phyloP scores from a whole-genome alignment of 1,284 basidiomycete species.

The Austropuccinia psidii region DNA sequence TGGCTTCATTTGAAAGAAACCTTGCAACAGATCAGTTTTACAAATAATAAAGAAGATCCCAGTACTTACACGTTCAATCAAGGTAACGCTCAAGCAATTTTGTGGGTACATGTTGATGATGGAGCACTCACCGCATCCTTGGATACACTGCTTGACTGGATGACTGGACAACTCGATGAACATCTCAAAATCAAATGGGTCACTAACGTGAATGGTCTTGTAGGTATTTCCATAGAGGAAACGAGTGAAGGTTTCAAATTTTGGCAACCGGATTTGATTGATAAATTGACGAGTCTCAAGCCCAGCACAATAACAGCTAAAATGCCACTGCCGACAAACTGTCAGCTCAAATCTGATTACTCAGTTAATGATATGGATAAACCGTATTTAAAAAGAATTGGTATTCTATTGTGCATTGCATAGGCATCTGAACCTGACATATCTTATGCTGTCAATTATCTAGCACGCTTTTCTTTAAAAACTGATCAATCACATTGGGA shows the following conservation, averaged over 20 bases:
- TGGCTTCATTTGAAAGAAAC: not conserved
- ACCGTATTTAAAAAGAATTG: too few relatives aligned
- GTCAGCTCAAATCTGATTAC: not conserved
- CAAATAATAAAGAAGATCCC: not conserved
- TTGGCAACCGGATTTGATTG: not conserved
- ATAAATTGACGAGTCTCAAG: not conserved
- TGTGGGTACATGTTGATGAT: slow-evolving; percentile 14
- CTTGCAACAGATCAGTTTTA: not conserved
- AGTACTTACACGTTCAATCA: not conserved
- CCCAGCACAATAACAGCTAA: not conserved
- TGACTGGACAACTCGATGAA: not conserved
- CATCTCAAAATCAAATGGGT: not conserved
- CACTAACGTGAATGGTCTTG: not conserved
- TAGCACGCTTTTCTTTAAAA: not conserved
- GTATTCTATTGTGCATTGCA: not conserved
- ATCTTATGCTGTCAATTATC: not conserved
- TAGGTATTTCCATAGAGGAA: not conserved
- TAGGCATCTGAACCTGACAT: not conserved
- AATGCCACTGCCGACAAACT: not conserved
- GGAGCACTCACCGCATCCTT: not conserved
- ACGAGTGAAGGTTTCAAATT: not conserved
- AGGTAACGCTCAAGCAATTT: not conserved
- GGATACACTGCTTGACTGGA: not conserved
- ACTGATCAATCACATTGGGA: not conserved
- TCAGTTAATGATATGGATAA: too few relatives aligned